Evolutionary conservation across 306 rosid species (phyloP), one percentile per base, ranked within the genome.

Genomic region (Gillenia trifoliata): DNA sequence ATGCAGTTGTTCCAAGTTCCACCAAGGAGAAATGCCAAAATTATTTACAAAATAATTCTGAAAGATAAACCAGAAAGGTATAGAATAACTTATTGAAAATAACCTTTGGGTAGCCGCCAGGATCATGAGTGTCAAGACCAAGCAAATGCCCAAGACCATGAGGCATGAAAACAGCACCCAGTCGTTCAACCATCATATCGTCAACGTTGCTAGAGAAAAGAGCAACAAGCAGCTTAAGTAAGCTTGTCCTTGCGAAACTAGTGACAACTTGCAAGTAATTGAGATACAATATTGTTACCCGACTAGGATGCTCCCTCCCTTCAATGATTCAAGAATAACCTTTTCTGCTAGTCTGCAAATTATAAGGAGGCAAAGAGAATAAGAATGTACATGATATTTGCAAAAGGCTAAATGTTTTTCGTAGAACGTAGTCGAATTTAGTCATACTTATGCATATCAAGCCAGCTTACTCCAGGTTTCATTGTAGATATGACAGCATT

Each of bases 71-170:
- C 49, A 75, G 74, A 43, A 20, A 26, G 68, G n/a, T 54, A 15
- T 52, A 81, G 69, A 30, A 62, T 34, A 73, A 85, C 31, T 67
- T 61, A 52, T 10, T 28, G 52, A 70, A 43, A 77, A 52, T 41
- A 62, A 93, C 98, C 96, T 83, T 80, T 57, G 85, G 68, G 86
- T 89, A 93, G 84, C 98, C 98, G n/a, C 98, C 98, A 52, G 97
- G 93, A 80, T 93, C 98, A 80, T 93, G 97, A 25, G 93, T 93
- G 75, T 93, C 97, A 59, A 93, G 45, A 66, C 98, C 98, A 86
- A 93, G 98, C 74, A 93, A 86, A 91, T 93, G 98, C 34, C 98
- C 97, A 61, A 91, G 78, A 65, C 98, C 98, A 70, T 93, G 97
- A 41, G 98, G 96, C 98, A 93, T 84, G 81, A 93, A 93, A 83